Evolutionary conservation across 2,329 filamentous ascomycete species (phyloP).

Genomic region (Westerdykella ornata): DNA sequence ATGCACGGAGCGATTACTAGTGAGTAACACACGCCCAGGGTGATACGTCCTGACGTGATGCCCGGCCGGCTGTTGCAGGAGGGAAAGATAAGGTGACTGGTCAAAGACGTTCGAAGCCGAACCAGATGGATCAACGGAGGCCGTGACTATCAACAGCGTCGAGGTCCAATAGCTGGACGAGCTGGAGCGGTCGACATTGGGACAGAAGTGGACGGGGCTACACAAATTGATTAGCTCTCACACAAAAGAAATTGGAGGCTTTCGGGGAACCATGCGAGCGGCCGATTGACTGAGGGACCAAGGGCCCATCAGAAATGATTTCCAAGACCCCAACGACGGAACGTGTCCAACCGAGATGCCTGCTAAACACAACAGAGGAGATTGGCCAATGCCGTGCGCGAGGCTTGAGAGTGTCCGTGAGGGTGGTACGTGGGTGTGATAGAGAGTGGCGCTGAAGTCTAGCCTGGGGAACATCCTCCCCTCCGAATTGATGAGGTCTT

Average conservation of each 20-base stretch:
- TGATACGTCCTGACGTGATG: constrained; percentile 34
- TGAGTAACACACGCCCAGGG: constrained; percentile 27
- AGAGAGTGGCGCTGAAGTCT: constrained; percentile 10
- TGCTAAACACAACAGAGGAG: constrained; percentile 12
- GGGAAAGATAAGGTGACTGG: constrained; percentile 46
- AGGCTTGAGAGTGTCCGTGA: constrained; percentile 8
- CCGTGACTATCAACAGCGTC: not conserved
- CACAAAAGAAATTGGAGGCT: constrained; percentile 20
- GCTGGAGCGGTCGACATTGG: not conserved
- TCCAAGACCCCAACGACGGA: constrained; percentile 11
- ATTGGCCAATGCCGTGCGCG: constrained; percentile 23
- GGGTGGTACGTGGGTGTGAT: constrained; percentile 6
- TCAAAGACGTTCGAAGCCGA: constrained; percentile 23
- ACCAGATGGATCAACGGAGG: not conserved
- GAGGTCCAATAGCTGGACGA: too few relatives aligned
- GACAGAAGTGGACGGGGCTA: constrained; percentile 24
- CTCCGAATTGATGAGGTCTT: constrained; percentile 21
- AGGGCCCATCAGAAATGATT: constrained; percentile 10
- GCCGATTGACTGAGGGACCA: constrained; percentile 17
- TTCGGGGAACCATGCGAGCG: constrained; percentile 17
- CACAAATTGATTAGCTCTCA: constrained; percentile 33
- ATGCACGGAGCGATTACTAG: constrained; percentile 35
- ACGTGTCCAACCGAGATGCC: constrained; percentile 16
- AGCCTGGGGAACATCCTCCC: constrained; percentile 14
- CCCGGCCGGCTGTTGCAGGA: constrained; percentile 36